phyloP scores from a whole-genome alignment of 1,139 yeast genomes.

The Arxiozyma slooffiae region DNA sequence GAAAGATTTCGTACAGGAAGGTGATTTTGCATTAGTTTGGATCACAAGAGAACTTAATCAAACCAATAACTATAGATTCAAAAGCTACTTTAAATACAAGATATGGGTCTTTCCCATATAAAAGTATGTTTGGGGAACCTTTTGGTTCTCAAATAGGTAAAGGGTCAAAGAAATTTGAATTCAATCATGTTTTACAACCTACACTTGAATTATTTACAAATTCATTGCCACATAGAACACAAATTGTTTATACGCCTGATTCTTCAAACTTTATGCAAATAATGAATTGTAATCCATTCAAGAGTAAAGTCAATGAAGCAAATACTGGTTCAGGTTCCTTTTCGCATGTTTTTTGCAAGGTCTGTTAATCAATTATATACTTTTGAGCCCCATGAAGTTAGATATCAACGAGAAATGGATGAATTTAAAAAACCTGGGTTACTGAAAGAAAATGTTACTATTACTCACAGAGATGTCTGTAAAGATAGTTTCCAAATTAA shows the following conservation, averaged over 20 bases:
- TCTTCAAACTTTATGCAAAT: slow-evolving; percentile 83
- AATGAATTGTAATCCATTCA: slow-evolving; percentile 53
- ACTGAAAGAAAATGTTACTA: slow-evolving; percentile 38
- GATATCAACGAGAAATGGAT: slow-evolving; percentile 65
- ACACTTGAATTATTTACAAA: slow-evolving; percentile 94
- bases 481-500: slow-evolving; percentile 64
- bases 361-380: slow-evolving; percentile 73
- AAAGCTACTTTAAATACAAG: slow-evolving; percentile 68
- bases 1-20: slow-evolving; percentile 51
- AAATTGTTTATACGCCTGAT: slow-evolving; percentile 94
- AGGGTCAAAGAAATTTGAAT: slow-evolving; percentile 54
- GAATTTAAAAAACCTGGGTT: slow-evolving; percentile 74
- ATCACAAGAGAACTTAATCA: slow-evolving; percentile 69
- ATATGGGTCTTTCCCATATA: slow-evolving; percentile 81
- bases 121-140: slow-evolving; percentile 65
- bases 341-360: slow-evolving; percentile 85
- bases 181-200: slow-evolving; percentile 79
- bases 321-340: slow-evolving; percentile 98
- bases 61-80: slow-evolving; percentile 55
- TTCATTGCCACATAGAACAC: slow-evolving; percentile 93
- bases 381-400: slow-evolving; percentile 82
- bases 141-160: slow-evolving; percentile 80
- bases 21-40: slow-evolving; percentile 80
- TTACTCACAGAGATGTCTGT: slow-evolving; percentile 92
- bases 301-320: slow-evolving; percentile 81